phyloP scores from a whole-genome alignment of 2,329 filamentous ascomycete species.

The Verticillium alfalfae region DNA sequence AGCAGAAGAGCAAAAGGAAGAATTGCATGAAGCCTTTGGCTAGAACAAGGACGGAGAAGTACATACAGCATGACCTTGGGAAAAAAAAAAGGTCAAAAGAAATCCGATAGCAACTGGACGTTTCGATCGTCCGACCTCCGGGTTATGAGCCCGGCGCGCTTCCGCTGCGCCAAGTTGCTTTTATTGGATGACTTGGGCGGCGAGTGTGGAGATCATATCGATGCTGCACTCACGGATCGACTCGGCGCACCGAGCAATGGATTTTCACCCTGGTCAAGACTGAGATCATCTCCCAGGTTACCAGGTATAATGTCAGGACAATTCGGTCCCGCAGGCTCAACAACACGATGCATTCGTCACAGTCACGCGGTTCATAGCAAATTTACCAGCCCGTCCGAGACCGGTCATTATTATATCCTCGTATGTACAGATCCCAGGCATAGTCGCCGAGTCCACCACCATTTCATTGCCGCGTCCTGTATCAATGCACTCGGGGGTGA shows the following conservation, averaged over 20 bases:
- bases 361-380: neutral
- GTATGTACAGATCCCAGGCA: slow-evolving; percentile 10
- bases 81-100: neutral
- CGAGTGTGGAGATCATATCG: neutral
- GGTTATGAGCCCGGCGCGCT: slow-evolving; percentile 3
- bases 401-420: slow-evolving; percentile 12
- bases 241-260: too few species aligned
- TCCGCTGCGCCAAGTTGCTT: slow-evolving; percentile 3
- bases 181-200: neutral
- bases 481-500: neutral
- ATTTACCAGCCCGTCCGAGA: slow-evolving; percentile 5
- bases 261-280: too few species aligned
- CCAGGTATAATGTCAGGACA: too few species aligned
- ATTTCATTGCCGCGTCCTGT: neutral
- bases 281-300: too few species aligned
- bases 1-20: too few species aligned
- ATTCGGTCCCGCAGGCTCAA: too few species aligned
- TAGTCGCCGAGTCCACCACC: neutral
- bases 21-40: too few species aligned
- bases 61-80: too few species aligned
- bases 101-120: neutral
- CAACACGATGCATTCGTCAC: neutral
- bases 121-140: slow-evolving; percentile 2
- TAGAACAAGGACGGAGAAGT: too few species aligned
- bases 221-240: too few species aligned